Percentiles rank a stretch among this genome's conserved stretches.
Evolutionary conservation across 106 monocot species (phyloP).

Genomic region (Iris macrosiphon): DNA sequence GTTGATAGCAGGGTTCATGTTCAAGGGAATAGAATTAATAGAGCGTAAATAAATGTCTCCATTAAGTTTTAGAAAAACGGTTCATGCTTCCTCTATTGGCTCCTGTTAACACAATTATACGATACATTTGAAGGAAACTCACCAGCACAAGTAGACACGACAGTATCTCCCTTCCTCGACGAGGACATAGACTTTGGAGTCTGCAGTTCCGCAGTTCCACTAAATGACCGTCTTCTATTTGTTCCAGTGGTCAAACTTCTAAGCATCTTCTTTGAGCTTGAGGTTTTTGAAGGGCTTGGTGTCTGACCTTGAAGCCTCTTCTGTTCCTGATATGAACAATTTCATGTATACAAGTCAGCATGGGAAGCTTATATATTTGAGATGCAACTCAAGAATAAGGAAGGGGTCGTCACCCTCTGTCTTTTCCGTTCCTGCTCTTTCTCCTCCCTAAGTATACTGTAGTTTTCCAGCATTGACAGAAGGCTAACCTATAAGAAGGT

Average conservation of each 20-base stretch:
- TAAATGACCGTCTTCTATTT: slow-evolving; percentile 12
- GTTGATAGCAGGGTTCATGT: not conserved
- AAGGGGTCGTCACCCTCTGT: slow-evolving; percentile 33
- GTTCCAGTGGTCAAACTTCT: slow-evolving; percentile 5
- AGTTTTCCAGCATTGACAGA: slow-evolving; percentile 73
- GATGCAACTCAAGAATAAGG: not conserved
- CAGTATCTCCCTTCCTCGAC: slow-evolving; percentile 2
- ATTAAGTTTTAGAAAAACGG: not conserved
- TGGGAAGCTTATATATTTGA: not conserved
- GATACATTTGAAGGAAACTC: not conserved
- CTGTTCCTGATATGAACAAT: slow-evolving; percentile 37
- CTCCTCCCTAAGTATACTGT: slow-evolving; percentile 53
- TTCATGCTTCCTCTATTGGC: not conserved
- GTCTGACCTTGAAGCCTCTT: slow-evolving; percentile 67
- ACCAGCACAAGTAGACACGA: slow-evolving; percentile 6
- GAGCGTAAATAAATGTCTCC: too few species aligned
- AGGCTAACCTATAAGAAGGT: slow-evolving; percentile 34
- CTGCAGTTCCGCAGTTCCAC: slow-evolving; percentile 4
- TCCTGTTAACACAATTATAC: not conserved
- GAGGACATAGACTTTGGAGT: slow-evolving; percentile 5
- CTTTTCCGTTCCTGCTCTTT: slow-evolving; percentile 69
- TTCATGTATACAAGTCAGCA: not conserved
- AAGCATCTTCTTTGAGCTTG: slow-evolving; percentile 14
- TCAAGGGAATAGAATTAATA: not conserved
- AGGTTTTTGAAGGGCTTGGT: slow-evolving; percentile 20